Conservation (phyloP, 1,139 yeast species). For the Candida anutae region DNA sequence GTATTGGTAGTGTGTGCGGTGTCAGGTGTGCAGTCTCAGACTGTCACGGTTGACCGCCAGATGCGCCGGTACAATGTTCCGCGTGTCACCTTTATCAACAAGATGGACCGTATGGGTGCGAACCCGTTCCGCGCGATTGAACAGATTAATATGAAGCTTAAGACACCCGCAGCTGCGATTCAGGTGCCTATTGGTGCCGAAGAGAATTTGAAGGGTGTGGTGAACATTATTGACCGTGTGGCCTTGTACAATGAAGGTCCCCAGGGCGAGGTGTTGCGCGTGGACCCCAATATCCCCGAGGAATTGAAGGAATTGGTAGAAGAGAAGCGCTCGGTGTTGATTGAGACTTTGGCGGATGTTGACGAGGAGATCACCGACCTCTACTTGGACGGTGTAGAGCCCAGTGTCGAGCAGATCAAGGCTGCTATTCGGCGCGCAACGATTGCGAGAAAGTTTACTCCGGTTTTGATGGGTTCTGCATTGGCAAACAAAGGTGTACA, state of each 20-base stretch:
- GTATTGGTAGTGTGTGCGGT: conserved; percentile 97
- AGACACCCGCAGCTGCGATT: conserved; percentile 93
- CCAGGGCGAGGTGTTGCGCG: conserved; percentile 74
- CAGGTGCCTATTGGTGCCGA: conserved; percentile 98
- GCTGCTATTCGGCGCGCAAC: conserved; percentile 91
- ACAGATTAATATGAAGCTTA: conserved; percentile 78
- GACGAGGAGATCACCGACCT: conserved; percentile 96
- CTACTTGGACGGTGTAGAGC: conserved; percentile 83
- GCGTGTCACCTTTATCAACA: conserved; percentile 89
- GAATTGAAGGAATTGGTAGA: conserved; percentile 19
- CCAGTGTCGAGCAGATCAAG: conserved; percentile 74
- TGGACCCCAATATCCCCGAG: conserved; percentile 62
- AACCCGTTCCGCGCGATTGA: conserved; percentile 93
- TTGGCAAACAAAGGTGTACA: conserved; percentile 93
- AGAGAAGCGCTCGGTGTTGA: conserved; percentile 55
- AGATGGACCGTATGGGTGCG: conserved; percentile 99
- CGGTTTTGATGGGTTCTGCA: conserved; percentile 98
- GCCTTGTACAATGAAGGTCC: conserved; percentile 85
- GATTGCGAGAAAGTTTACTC: conserved; percentile 93
- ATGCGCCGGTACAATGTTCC: conserved; percentile 98
- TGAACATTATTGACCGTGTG: conserved; percentile 80
- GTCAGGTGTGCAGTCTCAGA: conserved; percentile 95
- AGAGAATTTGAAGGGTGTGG: conserved; percentile 76
- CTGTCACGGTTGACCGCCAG: conserved; percentile 97
- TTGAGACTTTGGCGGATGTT: conserved; percentile 94